Evolutionary conservation across 2,329 filamentous ascomycete species (phyloP), one percentile per base, ranked within the genome.

Genomic region (Fusarium gaditjirri): DNA sequence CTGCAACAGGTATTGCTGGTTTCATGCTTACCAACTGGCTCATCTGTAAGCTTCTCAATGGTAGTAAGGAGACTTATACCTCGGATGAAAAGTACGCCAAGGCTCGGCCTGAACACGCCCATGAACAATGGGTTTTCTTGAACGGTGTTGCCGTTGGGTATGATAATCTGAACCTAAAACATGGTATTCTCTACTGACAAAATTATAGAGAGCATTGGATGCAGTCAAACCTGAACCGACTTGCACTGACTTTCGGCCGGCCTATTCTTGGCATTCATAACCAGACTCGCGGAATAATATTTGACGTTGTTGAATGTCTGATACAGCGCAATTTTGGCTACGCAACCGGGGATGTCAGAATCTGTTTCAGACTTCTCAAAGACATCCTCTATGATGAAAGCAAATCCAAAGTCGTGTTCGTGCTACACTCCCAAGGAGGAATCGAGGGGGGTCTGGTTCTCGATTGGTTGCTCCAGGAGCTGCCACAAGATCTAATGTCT

Each of bases 81-180:
- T 90, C 89, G 3, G 84, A 88, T 44, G 82, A 85, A 5, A 82
- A 87, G 59, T 89, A 87, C 68, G 85, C 89, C 3, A 79, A 84
- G 21, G 80, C 80, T 3, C 79, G 80, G 23, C 83, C 84, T 1
- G 84, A 88, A 70, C 86, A 89, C 78, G 83, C 84, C 16, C 84
- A 89, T 57, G 93, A 95, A 81, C 87, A 91, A 75, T 95, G 93
- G 93, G 85, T 95, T n/a, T 95, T 93, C 77, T 80, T 95, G 56
- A 95, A 95, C 76, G 93, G 93, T 2, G 89, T 94, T 33, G 89
- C 87, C 14, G 86, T 86, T 38, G 88, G 87, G 88, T 90, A 81
- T 65, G 86, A 83, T 41, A 8, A n/a, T 38, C 23, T 47, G 17
- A n/a, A 14, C 23, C 27, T 19, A 27, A 14, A 8, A 14, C 6